Evolutionary conservation across 495 filamentous ascomycete species (phyloP).

Genomic region (Margaritispora aquatica): DNA sequence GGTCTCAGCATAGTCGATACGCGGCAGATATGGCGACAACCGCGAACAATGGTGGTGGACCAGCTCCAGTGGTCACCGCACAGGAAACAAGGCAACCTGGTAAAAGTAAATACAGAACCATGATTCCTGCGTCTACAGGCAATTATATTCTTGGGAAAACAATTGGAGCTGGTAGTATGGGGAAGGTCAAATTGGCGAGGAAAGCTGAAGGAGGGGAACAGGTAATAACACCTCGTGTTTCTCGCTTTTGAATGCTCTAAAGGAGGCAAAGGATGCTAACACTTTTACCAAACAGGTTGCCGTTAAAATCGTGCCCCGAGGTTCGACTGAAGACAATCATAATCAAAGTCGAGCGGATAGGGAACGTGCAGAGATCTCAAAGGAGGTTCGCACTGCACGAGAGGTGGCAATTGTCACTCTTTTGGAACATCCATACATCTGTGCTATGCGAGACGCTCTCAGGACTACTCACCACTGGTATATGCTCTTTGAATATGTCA

Average conservation of each 20-base stretch:
- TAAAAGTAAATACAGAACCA: constrained; percentile 64
- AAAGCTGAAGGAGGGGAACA: constrained; percentile 77
- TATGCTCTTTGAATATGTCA: constrained; percentile 99
- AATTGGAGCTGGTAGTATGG: constrained; percentile 96
- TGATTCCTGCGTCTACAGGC: constrained; percentile 75
- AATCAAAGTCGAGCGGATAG: constrained; percentile 73
- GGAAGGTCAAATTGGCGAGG: constrained; percentile 84
- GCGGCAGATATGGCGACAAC: constrained; percentile 21
- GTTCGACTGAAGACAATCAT: constrained; percentile 65
- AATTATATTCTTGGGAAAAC: constrained; percentile 95
- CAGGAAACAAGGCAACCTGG: constrained; percentile 43
- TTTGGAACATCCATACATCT: constrained; percentile 93
- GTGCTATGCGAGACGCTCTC: constrained; percentile 90
- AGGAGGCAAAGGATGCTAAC: too few species aligned
- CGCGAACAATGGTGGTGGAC: constrained; percentile 39
- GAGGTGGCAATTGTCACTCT: constrained; percentile 97
- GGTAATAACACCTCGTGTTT: too few species aligned
- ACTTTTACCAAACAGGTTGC: constrained; percentile 81
- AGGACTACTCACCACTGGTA: constrained; percentile 99
- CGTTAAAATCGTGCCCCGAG: constrained; percentile 94
- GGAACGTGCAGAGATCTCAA: constrained; percentile 87
- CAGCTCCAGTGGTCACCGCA: constrained; percentile 33
- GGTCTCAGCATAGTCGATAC: constrained; percentile 10
- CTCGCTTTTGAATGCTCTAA: too few species aligned
- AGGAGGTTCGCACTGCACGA: constrained; percentile 91